Conservation (phyloP, 352 stramenopile species). For the Phytopythium cucurbitacearum region DNA sequence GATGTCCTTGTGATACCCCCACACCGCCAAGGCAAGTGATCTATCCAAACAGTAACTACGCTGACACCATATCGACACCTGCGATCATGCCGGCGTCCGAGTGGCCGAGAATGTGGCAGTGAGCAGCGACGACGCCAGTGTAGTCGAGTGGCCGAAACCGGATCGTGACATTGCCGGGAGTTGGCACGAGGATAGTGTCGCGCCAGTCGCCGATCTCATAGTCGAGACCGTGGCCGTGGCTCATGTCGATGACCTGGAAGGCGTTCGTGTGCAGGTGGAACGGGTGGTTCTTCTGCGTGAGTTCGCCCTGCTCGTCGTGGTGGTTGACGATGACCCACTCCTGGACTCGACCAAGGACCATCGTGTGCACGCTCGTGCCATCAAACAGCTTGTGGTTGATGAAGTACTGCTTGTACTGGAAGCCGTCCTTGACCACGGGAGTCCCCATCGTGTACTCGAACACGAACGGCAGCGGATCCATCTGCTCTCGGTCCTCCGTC, state of each 20-base stretch:
- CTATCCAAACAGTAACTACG: background rate
- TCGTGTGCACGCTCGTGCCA: conserved; percentile 36
- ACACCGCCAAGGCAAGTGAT: background rate
- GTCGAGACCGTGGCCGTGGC: conserved; percentile 58
- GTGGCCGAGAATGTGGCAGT: conserved; percentile 81
- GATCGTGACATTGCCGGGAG: conserved; percentile 76
- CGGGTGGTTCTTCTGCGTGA: conserved; percentile 67
- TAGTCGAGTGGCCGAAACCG: conserved; percentile 71
- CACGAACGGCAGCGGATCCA: conserved; percentile 31
- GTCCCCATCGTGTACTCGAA: conserved; percentile 60
- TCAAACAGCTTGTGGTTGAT: conserved; percentile 66
- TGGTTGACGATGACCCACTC: conserved; percentile 76
- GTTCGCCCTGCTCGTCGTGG: conserved; percentile 31
- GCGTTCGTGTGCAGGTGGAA: conserved; percentile 86
- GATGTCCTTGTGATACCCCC: background rate
- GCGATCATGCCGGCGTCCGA: conserved; percentile 81
- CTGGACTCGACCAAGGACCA: conserved; percentile 51
- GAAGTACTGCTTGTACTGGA: conserved; percentile 70
- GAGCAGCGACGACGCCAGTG: conserved; percentile 49
- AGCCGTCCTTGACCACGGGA: conserved; percentile 43
- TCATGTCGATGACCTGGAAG: conserved; percentile 77
- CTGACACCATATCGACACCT: conserved; percentile 42
- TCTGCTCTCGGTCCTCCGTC: conserved; percentile 20
- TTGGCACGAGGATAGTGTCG: conserved; percentile 74
- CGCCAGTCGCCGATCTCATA: conserved; percentile 78